Base-by-base conservation (phyloP, 306 rosid species). In the Vigna radiata region DNA sequence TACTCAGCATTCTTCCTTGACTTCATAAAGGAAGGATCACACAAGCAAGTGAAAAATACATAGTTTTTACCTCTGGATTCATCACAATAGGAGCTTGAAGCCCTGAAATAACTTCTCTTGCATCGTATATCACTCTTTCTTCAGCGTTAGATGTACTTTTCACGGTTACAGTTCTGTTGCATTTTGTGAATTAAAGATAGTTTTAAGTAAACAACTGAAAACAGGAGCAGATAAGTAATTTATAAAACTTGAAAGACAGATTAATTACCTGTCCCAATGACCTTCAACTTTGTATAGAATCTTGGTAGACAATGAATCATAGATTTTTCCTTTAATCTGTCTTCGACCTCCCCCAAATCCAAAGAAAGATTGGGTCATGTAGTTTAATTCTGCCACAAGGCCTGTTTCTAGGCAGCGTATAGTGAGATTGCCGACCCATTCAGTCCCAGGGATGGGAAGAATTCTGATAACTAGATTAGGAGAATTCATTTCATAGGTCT, bases 191-290 rank as follows among this genome's bases (percentile, higher is more conserved):
- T 44, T 31, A 21, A 7, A 31, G 17, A 48, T 27, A 47, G 4
- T 47, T 47, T 1, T 25, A 23, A 3, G 17, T 65, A 65, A 73
- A 58, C 29, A 56, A 56, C 8, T 58, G 46, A 44, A 14, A 39
- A 31, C 1, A 21, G n/a, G n/a, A 25, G 73, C 15, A 15, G 0
- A 55, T 41, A 4, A 10, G 55, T 2, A 43, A 8, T 17, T 33
- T 33, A 18, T 36, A 36, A n/a, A 52, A 70, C n/a, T n/a, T 62
- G 0, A 10, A 33, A 54, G 69, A 41, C 29, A 19, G 27, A 44
- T 73, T 39, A 92, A 44, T 73, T 39, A 92, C 96, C 88, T 92
- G 64, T 92, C 96, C 97, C 96, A 90, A 7, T 85, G 96, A 46
- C 96, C 97, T 52, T 90, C 73, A 73, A 92, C 59, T 87, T 86